These are phyloP conservation scores for Alternaria novae-zelandiae DNA, from an alignment of 2,329 filamentous ascomycete species.

Conservation along the genomic window DNA sequence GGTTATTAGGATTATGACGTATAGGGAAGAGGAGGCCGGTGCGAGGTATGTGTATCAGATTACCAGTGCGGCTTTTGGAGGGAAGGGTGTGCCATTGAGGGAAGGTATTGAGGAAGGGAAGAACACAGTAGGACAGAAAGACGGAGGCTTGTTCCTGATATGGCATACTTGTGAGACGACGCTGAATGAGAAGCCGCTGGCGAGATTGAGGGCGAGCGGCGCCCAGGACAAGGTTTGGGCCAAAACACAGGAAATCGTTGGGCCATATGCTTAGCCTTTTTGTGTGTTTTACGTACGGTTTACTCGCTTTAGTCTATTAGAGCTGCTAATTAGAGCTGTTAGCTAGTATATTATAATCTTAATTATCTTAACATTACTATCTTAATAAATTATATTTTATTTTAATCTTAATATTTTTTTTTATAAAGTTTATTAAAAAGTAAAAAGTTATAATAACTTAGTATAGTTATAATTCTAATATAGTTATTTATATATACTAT, in stretches of 20 bases:
- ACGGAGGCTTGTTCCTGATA: not conserved
- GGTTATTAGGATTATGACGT: not conserved
- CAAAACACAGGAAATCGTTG: not conserved
- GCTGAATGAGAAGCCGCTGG: not conserved
- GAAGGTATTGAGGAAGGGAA: not conserved
- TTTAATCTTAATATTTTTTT: too few species aligned
- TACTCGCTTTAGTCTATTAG: not conserved
- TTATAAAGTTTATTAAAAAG: too few species aligned
- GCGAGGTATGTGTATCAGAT: constrained; percentile 11
- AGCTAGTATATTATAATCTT: too few species aligned
- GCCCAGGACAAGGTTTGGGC: not conserved
- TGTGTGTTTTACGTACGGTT: not conserved
- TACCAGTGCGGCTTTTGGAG: constrained; percentile 15
- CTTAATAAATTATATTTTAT: too few species aligned
- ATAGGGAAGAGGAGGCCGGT: constrained; percentile 6
- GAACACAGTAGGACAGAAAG: not conserved
- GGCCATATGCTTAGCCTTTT: not conserved
- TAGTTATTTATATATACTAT: too few species aligned
- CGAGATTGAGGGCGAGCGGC: not conserved
- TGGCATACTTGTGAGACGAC: not conserved
- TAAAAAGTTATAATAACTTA: too few species aligned
- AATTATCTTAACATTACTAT: too few species aligned
- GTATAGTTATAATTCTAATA: too few species aligned
- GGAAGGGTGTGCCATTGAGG: not conserved
- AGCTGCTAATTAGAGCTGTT: not conserved